Base-by-base conservation (phyloP, 306 rosid genomes). In the Sindora glabra region DNA sequence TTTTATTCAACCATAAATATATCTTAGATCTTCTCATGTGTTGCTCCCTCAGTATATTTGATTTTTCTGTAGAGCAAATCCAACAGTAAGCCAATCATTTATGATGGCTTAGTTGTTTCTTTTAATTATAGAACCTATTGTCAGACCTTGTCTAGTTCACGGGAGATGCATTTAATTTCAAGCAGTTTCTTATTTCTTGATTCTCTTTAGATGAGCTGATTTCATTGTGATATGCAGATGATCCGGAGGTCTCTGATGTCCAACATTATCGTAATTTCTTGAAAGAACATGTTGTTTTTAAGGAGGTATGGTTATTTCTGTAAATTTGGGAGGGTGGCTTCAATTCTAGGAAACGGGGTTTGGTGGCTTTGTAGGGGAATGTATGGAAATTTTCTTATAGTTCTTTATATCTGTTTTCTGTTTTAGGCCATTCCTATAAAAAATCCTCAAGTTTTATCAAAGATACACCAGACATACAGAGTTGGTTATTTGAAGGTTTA, bases 401-500 rank as follows among this genome's bases (percentile, higher is more conserved):
- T 16, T 56, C 24, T 25, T 63, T 47, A 39, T 48, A 33, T n/a
- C n/a, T 66, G 8, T 25, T 54, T 65, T 64, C 54, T 71, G 34
- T 62, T 70, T 64, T 59, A 91, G 97, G 97, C 97, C 41, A 81
- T 91, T 70, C 97, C 96, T 19, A 91, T 87, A 62, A 91, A 87
- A 75, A 87, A 87, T 74, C 78, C 76, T 6, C 23, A 58, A 62
- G 96, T 86, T 32, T 70, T 91, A 69, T 89, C 96, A 33, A 91
- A 85, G 95, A 91, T 91, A 77, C 97, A 91, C 64, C 97, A 91
- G 81, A 87, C 97, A n/a, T 91, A 91, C 71, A 83, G 94, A 81
- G 74, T 91, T 87, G 95, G 96, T 42, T 91, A 81, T 79, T 64
- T 91, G 69, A 91, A 91, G 98, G 98, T n/a, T n/a, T n/a, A n/a